Evolutionary conservation across 1,284 basidiomycete genomes (phyloP).

Genomic region (Wolfiporia cocos): DNA sequence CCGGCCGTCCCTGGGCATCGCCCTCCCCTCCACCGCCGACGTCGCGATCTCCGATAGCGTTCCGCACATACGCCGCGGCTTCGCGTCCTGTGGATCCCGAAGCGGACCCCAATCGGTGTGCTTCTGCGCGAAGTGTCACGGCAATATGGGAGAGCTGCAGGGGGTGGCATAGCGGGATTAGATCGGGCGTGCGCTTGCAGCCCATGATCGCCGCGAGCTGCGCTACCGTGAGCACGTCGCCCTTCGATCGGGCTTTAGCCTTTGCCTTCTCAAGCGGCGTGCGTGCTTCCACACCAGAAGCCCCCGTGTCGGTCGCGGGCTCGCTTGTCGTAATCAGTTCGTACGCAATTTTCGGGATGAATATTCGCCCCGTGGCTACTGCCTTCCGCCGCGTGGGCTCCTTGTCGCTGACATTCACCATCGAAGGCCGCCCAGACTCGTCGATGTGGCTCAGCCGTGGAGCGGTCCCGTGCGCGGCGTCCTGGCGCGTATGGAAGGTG

Average conservation of each 20-base stretch:
- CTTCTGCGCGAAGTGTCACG: constrained; percentile 50
- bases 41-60: constrained; percentile 12
- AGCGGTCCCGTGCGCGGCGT: constrained; percentile 7
- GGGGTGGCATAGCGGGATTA: constrained; percentile 86
- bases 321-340: constrained; percentile 46
- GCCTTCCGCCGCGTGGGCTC: constrained; percentile 60
- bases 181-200: constrained; percentile 73
- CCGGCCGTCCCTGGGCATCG: constrained; percentile 5
- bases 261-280: constrained; percentile 28
- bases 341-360: constrained; percentile 60
- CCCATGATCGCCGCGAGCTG: constrained; percentile 86
- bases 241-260: constrained; percentile 55
- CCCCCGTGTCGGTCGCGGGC: constrained; percentile 8
- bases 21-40: no score
- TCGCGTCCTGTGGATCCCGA: constrained; percentile 5
- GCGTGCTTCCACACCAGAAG: not conserved
- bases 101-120: constrained; percentile 9
- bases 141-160: constrained; percentile 65
- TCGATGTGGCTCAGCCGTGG: constrained; percentile 66
- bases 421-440: constrained; percentile 56
- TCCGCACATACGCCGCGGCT: not conserved
- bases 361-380: constrained; percentile 75
- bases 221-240: constrained; percentile 73
- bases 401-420: constrained; percentile 80
- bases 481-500: constrained; percentile 8